phyloP scores from a whole-genome alignment of 2,329 filamentous ascomycete species.

The Harringtonia aguacate region DNA sequence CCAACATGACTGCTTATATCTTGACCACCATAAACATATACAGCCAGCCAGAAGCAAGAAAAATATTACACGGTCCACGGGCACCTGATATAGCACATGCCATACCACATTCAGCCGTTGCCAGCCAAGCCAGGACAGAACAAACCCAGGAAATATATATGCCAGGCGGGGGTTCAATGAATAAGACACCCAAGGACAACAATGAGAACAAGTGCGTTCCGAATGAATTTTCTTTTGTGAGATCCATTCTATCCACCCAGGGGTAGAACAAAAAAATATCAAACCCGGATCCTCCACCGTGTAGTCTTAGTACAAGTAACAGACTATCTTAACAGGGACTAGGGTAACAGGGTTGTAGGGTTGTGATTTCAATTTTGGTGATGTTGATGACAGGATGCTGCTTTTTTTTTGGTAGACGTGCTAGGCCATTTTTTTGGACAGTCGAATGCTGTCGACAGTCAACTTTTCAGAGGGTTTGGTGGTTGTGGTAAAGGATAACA shows the following conservation, averaged over 20 bases:
- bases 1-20: too few species aligned
- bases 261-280: neutral
- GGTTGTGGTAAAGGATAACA: neutral
- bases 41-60: too few species aligned
- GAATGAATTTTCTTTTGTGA: neutral
- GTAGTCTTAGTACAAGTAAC: neutral
- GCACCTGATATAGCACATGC: too few species aligned
- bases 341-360: neutral
- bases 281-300: neutral
- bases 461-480: neutral
- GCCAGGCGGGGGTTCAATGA: neutral
- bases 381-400: neutral
- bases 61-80: too few species aligned
- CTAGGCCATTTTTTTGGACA: neutral
- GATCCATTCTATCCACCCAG: slow-evolving; percentile 2
- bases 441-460: neutral
- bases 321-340: neutral
- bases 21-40: too few species aligned
- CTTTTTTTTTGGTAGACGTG: slow-evolving; percentile 7
- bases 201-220: neutral
- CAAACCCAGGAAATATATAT: too few species aligned
- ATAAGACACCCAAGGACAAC: neutral
- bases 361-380: slow-evolving; percentile 1
- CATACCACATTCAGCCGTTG: too few species aligned
- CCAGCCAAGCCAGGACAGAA: neutral